Base-by-base conservation (phyloP, 2,329 filamentous ascomycete genomes). In the Penicillium sp. region DNA sequence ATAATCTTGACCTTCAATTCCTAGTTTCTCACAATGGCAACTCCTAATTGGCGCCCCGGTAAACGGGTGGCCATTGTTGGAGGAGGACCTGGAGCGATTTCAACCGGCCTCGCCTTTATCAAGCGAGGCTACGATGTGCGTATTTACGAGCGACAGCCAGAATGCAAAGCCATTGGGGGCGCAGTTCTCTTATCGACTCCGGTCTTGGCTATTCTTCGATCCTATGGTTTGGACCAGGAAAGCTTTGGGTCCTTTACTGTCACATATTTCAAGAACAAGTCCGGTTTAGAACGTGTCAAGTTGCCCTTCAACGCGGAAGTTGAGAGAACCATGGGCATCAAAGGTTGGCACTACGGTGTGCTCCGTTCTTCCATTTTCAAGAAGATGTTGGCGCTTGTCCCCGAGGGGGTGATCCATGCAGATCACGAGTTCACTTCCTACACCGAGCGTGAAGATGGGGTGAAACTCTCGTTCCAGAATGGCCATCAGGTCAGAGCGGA, bases 321-420 rank as follows among this genome's bases (percentile, higher is more conserved):
- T 35, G 58, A 63, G 14, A 52, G 37, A 40, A 26, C 22, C 6
- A 63, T 63, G 58, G 61, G 58, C 35, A 63, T 63, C 25, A 63
- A 67, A 30, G 66, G 65, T 11, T 68, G 63, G 65, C 66, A 67
- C 14, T 68, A 68, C 40, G 65, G 66, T 4, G 66, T 68, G 4
- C 58, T 68, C 2, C 66, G 66, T 8, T 68, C 61, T 2, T 67
- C 66, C 0, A 53, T 61, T 7, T 68, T 68, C 58, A 59, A 64
- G 33, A 65, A 65, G 46, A 67, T 68, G 58, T 55, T 63, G 10
- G 61, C 67, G 6, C 65, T 67, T n/a, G 53, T 68, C 6, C 65
- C 63, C 0, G 57, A 60, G n/a, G 52, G 56, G 16, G 52, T 67
- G 3, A 59, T 67, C 28, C 52, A 58, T 26, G 19, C 61, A 6